These are phyloP conservation scores for Plasmodium gaboni DNA, from an alignment of 169 alveolate genomes.

Conservation along the genomic window DNA sequence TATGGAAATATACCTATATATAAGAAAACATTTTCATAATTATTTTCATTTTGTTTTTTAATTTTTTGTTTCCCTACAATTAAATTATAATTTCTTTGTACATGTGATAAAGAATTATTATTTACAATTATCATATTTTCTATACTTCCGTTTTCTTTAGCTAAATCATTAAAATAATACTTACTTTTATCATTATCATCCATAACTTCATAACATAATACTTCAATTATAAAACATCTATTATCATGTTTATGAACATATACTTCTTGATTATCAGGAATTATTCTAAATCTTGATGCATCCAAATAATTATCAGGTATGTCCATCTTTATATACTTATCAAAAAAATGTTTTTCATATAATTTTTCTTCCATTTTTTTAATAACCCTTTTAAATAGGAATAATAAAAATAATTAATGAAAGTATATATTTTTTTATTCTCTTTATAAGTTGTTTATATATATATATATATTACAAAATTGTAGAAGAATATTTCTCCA, in stretches of 20 bases:
- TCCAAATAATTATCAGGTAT: constrained; percentile 48
- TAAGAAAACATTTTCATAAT: constrained; percentile 23
- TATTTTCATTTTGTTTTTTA: constrained; percentile 14
- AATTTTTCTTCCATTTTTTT: constrained; percentile 32
- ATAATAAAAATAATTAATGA: not conserved
- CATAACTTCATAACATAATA: constrained; percentile 28
- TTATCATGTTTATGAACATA: constrained; percentile 57
- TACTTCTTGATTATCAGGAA: constrained; percentile 76
- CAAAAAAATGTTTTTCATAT: constrained; percentile 37
- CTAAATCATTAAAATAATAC: constrained; percentile 72
- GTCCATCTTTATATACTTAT: constrained; percentile 45
- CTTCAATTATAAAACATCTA: constrained; percentile 53
- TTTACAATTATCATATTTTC: constrained; percentile 52
- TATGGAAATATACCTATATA: constrained; percentile 38
- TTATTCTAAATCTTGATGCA: constrained; percentile 29
- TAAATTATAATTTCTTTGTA: constrained; percentile 33
- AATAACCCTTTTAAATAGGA: not conserved
- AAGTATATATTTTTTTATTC: no score
- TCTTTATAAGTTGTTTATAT: no score
- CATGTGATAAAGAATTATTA: constrained; percentile 23
- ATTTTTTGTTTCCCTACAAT: constrained; percentile 69
- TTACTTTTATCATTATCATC: constrained; percentile 47
- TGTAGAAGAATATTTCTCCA: no score
- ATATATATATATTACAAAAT: no score
- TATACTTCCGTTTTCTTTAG: constrained; percentile 35